Conservation (phyloP, 1,284 basidiomycete genomes). For the Trametes pubescens region DNA sequence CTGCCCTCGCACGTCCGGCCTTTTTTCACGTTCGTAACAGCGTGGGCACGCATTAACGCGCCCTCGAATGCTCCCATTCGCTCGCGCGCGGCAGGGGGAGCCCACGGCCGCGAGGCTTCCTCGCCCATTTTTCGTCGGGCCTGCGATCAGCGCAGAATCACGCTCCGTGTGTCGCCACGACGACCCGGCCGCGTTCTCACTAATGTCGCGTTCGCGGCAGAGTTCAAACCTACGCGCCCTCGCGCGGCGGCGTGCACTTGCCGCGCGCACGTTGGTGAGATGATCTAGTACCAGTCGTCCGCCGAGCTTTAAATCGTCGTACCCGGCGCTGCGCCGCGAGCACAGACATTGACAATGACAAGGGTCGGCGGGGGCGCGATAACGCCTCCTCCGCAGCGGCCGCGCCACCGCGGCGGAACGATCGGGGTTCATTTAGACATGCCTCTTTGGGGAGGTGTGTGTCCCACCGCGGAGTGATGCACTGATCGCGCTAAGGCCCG, state of each 20-base stretch:
- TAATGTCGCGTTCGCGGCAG: neutral
- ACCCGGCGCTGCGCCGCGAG: neutral
- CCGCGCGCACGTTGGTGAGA: neutral
- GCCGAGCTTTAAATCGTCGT: too few relatives aligned
- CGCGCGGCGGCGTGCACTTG: neutral
- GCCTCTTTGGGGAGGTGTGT: slow-evolving; percentile 18
- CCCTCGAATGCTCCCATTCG: neutral
- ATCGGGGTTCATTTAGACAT: slow-evolving; percentile 20
- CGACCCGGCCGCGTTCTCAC: slow-evolving; percentile 1
- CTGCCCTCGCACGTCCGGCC: neutral
- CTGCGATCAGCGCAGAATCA: slow-evolving; percentile 13
- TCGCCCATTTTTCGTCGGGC: neutral
- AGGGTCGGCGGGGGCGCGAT: neutral
- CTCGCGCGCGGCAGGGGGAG: neutral
- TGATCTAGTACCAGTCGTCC: neutral
- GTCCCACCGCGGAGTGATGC: slow-evolving; percentile 22
- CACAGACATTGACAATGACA: neutral
- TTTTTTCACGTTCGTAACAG: neutral
- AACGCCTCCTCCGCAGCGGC: slow-evolving; percentile 2
- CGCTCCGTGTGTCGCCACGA: slow-evolving; percentile 8
- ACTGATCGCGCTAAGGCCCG: slow-evolving; percentile 5
- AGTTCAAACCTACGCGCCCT: neutral
- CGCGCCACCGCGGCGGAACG: slow-evolving; percentile 9
- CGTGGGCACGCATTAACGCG: neutral
- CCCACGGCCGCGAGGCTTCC: neutral